Conservation (phyloP, 257 asterid species). For the Nicotiana otophora region DNA sequence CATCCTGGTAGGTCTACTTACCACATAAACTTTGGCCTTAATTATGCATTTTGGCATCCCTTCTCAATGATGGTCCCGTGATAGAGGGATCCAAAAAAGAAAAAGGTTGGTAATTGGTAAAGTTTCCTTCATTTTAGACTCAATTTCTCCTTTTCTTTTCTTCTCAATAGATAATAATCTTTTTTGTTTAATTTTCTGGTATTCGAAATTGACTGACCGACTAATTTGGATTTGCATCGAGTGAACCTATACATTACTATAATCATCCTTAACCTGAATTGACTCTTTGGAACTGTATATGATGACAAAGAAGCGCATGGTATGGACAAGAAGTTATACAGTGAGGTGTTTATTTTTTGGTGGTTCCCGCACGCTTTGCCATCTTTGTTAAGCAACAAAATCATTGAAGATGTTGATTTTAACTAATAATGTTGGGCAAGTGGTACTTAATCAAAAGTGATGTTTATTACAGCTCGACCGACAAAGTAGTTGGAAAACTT, state of each 20-base stretch:
- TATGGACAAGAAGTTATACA: background rate
- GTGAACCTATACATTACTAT: background rate
- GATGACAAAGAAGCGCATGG: constrained; percentile 12
- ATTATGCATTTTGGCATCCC: background rate
- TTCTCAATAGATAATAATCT: background rate
- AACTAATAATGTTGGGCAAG: constrained; percentile 10
- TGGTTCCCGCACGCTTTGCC: background rate
- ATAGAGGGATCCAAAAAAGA: background rate
- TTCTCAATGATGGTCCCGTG: background rate
- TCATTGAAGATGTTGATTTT: constrained; percentile 19
- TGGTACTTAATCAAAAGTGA: background rate
- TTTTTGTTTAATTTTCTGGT: background rate
- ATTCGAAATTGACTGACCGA: background rate
- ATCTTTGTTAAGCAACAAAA: constrained; percentile 24
- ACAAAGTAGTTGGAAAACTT: background rate
- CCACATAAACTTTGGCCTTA: background rate
- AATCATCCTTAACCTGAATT: background rate
- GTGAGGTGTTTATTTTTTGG: background rate
- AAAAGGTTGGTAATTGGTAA: background rate
- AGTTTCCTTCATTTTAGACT: background rate
- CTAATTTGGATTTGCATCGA: background rate
- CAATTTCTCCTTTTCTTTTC: background rate
- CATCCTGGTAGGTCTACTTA: background rate
- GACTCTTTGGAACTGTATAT: background rate
- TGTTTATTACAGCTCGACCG: background rate